Evolutionary conservation across 2,329 filamentous ascomycete species (phyloP), one percentile per base, ranked within the genome.

Genomic region (Fusarium euwallaceae): DNA sequence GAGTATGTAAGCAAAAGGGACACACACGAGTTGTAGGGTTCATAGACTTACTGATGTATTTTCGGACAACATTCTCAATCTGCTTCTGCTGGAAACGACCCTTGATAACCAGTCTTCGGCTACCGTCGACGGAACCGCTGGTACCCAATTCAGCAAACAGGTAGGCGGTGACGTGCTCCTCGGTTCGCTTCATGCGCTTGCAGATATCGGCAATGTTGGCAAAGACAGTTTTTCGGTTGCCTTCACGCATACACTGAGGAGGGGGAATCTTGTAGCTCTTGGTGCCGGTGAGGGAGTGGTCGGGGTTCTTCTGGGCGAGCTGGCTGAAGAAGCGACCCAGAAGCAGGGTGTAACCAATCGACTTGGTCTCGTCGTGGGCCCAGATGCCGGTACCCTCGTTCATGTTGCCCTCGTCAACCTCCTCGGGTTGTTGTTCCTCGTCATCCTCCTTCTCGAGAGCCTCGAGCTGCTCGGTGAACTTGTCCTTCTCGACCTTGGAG

Each of bases 1-100:
- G 24, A 37, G 11, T 2, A 61, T 65, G 80, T 86, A 78, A 85
- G 81, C 63, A 74, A 41, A 12, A 4, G 29, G 9, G 62, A 45
- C 27, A 55, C 29, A 32, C 29, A 41, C 9, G 32, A 64, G 16
- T 37, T 10, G 63, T 9, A 32, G 29, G 24, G 34, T 22, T 24
- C 16, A 16, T 37, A 61, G 66, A 89, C 91, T 84, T 87, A 95
- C 93, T 94, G 83, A 98, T 98, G 85, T 98, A 98, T 88, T 96
- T 94, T 87, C 96, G 90, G 82, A 98, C 86, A 63, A 98, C 95
- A 86, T 97, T 98, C 88, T 99, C 97, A 82, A 98, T 95, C 88
- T 98, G 96, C 88, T 98, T 98, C 88, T 98, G 96, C 86, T 98
- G 96, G 93, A 99, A 99, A 82, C 97, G 94, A 89, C 97, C 97